A percentile compares a stretch with the other conserved stretches of the same genome.
Evolutionary conservation across 2,329 filamentous ascomycete genomes (phyloP).

Genomic region (Paracorniculantispora psalliotae): DNA sequence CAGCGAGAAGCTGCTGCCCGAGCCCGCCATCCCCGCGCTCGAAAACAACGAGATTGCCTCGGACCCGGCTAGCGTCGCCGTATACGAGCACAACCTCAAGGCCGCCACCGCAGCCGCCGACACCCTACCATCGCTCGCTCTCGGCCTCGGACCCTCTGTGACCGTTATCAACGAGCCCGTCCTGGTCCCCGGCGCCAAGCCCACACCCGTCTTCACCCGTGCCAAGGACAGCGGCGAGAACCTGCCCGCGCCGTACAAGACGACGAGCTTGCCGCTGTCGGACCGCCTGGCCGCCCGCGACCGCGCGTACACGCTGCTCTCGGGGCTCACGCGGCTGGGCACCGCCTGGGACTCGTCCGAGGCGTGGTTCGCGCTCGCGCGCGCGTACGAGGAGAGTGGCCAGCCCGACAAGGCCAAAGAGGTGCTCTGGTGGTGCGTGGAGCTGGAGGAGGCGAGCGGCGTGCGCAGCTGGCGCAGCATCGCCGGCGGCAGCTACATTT

Average conservation of each 20-base stretch:
- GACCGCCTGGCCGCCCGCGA: constrained; percentile 88
- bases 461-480: constrained; percentile 74
- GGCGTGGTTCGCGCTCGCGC: constrained; percentile 84
- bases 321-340: constrained; percentile 77
- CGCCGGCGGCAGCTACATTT: constrained; percentile 60
- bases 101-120: constrained; percentile 12
- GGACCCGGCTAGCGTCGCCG: constrained; percentile 15
- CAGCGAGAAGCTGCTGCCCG: constrained; percentile 59
- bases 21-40: constrained; percentile 46
- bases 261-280: constrained; percentile 61
- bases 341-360: constrained; percentile 87
- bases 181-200: constrained; percentile 14
- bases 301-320: constrained; percentile 78
- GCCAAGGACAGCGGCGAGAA: constrained; percentile 24
- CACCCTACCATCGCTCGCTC: constrained; percentile 38
- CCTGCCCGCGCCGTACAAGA: constrained; percentile 50
- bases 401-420: constrained; percentile 86
- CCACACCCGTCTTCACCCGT: constrained; percentile 21
- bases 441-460: constrained; percentile 80
- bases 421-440: constrained; percentile 95
- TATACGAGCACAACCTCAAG: constrained; percentile 12
- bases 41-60: constrained; percentile 17
- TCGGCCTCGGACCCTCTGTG: constrained; percentile 38
- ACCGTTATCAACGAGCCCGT: constrained; percentile 19
- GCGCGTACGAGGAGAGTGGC: constrained; percentile 82